Base-by-base conservation (phyloP, 768 basidiomycete species). In the Rhodosporidiobolus odoratus region DNA sequence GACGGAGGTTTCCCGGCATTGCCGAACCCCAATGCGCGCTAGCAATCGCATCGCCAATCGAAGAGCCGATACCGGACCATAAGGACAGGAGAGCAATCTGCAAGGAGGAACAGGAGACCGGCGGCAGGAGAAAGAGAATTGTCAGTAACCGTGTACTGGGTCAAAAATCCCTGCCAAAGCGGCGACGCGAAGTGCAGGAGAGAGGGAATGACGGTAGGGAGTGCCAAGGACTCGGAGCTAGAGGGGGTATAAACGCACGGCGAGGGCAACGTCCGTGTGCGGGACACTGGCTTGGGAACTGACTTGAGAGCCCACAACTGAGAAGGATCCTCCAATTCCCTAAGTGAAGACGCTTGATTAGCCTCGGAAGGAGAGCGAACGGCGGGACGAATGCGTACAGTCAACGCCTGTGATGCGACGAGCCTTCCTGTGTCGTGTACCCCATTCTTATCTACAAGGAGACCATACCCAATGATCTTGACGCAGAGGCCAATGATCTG, bases 281-380 rank as follows among this genome's bases (percentile, higher is more conserved):
- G 80, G 78, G 4, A 81, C 80, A 8, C 75, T 78, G 8, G 76
- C 80, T 65, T 81, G 81, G 1, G 76, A 54, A 3, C 78, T 78
- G 57, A 80, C 73, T 52, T 80, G 79, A 9, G 76, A 75, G 8
- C 76, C 76, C 53, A 81, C 77, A 65, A 79, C 78, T 30, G 78
- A 78, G 69, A 79, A 75, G 0, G 76, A 75, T 25, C 79, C 78
- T 32, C 80, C 78, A 16, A 77, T 43, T 6, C 75, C 77, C 48
- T 50, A n/a, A 9, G 23, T 23, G 48, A 50, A 23, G 8, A 50
- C 10, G 43, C 23, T 13, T 23, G 43, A 45, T 12, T 45, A 12
- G 23, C 13, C n/a, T 45, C 43, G 48, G n/a, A 50, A 25, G 48
- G n/a, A 25, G 48, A 50, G 48, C 21, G 23, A 50, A 25, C 8